These are phyloP conservation scores for Colletotrichum siamense DNA, from an alignment of 2,329 filamentous ascomycete genomes.

Conservation along the genomic window DNA sequence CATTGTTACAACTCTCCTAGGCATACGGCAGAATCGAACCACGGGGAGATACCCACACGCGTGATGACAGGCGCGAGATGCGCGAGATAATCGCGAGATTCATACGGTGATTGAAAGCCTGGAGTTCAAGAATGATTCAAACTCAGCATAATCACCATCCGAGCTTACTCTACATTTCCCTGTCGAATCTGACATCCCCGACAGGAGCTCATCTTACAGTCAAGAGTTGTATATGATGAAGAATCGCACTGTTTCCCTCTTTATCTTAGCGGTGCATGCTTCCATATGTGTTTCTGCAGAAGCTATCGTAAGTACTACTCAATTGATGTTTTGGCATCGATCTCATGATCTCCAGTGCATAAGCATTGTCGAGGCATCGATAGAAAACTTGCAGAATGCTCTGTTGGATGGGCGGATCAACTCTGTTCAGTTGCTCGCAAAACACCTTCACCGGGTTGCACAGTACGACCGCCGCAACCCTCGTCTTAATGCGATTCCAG, in stretches of 20 bases:
- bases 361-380: neutral
- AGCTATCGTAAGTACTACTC: neutral
- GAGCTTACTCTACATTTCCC: neutral
- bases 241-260: accelerated
- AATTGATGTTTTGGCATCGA: neutral
- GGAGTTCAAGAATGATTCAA: neutral
- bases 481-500: neutral
- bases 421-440: neutral
- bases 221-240: neutral
- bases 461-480: neutral
- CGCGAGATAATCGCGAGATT: neutral
- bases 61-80: neutral
- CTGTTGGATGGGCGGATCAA: neutral
- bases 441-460: neutral
- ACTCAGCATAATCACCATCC: neutral
- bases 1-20: neutral
- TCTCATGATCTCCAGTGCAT: neutral
- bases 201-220: neutral
- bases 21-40: neutral
- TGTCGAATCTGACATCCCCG: too few relatives aligned
- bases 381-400: neutral
- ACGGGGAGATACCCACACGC: neutral
- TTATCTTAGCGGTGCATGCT: neutral
- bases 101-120: neutral
- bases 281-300: neutral